Conservation (phyloP, 768 basidiomycete species). For the Lentinula detonsa region DNA sequence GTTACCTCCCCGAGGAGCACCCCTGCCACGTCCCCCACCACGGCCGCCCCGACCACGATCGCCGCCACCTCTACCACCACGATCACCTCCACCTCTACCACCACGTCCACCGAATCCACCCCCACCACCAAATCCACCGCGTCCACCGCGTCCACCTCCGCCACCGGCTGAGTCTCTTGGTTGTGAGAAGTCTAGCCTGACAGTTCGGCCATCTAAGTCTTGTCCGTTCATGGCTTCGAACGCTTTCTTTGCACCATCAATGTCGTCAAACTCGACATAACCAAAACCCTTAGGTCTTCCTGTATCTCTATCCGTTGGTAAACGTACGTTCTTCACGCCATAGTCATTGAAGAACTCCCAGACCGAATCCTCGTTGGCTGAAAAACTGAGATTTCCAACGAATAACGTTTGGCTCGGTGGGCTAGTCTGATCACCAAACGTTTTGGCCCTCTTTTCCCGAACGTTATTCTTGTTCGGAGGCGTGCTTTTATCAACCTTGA, state of each 20-base stretch:
- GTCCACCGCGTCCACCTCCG: conserved; percentile 36
- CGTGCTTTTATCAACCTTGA: conserved; percentile 81
- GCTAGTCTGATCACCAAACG: conserved; percentile 58
- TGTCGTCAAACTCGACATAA: conserved; percentile 88
- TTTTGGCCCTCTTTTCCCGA: conserved; percentile 65
- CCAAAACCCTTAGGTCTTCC: conserved; percentile 93
- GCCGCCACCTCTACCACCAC: conserved; percentile 31
- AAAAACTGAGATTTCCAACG: conserved; percentile 86
- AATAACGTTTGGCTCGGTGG: conserved; percentile 76
- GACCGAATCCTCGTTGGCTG: conserved; percentile 72
- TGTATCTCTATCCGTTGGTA: conserved; percentile 90
- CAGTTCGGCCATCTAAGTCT: conserved; percentile 74
- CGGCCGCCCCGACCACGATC: conserved; percentile 36
- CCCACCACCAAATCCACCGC: conserved; percentile 24
- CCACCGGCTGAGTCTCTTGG: conserved; percentile 64
- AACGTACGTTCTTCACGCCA: conserved; percentile 81
- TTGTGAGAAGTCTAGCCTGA: conserved; percentile 84
- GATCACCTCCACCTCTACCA: conserved; percentile 34
- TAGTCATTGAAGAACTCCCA: conserved; percentile 91
- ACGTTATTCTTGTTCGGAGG: conserved; percentile 48
- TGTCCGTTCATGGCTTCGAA: conserved; percentile 59
- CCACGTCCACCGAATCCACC: conserved; percentile 31
- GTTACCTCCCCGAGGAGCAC: conserved; percentile 37
- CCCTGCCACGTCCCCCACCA: conserved; percentile 38
- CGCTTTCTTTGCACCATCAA: conserved; percentile 78